Evolutionary conservation across 768 basidiomycete genomes (phyloP).

Genomic region (Lentinus tigrinus): DNA sequence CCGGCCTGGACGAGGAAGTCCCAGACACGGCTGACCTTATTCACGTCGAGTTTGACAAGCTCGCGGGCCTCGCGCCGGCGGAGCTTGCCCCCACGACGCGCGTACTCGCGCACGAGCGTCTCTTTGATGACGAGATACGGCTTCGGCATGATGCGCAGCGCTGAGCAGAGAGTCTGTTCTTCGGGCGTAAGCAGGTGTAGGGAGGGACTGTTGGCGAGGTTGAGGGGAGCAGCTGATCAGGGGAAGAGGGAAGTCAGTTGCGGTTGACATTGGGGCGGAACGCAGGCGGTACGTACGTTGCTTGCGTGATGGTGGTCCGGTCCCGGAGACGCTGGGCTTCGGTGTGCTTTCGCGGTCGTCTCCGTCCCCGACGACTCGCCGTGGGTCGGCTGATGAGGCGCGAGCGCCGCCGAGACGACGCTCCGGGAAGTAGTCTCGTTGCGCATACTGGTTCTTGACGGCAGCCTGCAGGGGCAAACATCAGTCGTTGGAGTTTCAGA

Average conservation of each 20-base stretch:
- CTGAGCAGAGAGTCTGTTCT: slow-evolving; percentile 87
- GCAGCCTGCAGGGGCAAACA: slow-evolving; percentile 45
- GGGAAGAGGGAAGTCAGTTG: background rate
- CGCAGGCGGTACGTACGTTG: slow-evolving; percentile 33
- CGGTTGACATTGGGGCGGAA: background rate
- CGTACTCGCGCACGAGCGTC: slow-evolving; percentile 90
- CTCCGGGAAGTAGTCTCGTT: slow-evolving; percentile 55
- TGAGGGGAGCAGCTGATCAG: slow-evolving; percentile 61
- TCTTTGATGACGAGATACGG: slow-evolving; percentile 97
- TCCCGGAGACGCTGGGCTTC: slow-evolving; percentile 36
- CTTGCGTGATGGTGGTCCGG: slow-evolving; percentile 41
- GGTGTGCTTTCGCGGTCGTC: slow-evolving; percentile 60
- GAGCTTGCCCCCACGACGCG: slow-evolving; percentile 82
- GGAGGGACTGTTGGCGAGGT: slow-evolving; percentile 87
- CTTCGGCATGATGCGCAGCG: slow-evolving; percentile 88
- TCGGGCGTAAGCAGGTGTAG: slow-evolving; percentile 86
- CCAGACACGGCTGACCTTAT: slow-evolving; percentile 91
- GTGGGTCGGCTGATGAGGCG: slow-evolving; percentile 54
- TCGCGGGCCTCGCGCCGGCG: slow-evolving; percentile 86
- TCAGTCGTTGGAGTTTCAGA: slow-evolving; percentile 3
- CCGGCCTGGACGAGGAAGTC: slow-evolving; percentile 89
- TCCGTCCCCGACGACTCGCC: slow-evolving; percentile 41
- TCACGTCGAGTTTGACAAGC: slow-evolving; percentile 89
- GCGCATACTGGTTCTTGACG: slow-evolving; percentile 46
- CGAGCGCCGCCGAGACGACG: slow-evolving; percentile 53